Conservation (phyloP, 2,329 filamentous ascomycete species). For the Colletotrichum lindemuthianum region DNA sequence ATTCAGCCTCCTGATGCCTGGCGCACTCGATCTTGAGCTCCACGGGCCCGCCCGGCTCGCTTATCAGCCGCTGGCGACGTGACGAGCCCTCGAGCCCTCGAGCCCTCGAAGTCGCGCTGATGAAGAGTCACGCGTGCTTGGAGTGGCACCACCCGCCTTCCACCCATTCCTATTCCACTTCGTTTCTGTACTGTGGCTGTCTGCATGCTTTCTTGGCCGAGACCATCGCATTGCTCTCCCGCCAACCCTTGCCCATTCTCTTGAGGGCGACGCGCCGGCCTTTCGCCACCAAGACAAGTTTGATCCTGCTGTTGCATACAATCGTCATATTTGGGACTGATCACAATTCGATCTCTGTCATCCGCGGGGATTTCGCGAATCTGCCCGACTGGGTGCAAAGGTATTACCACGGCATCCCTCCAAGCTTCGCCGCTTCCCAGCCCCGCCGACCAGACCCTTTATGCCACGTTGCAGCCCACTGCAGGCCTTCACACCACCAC, state of each 20-base stretch:
- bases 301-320: not conserved
- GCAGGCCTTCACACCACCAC: too few species aligned
- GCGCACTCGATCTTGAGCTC: too few species aligned
- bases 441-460: not conserved
- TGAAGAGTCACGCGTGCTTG: not conserved
- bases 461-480: too few species aligned
- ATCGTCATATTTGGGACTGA: not conserved
- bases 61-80: not conserved
- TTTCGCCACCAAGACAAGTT: not conserved
- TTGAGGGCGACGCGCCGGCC: not conserved
- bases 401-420: not conserved
- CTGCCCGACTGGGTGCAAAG: not conserved
- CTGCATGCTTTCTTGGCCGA: not conserved
- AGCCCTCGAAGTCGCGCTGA: not conserved
- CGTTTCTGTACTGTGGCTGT: not conserved
- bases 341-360: conserved; percentile 1
- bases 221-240: not conserved
- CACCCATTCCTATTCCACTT: not conserved
- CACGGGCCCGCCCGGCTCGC: too few species aligned
- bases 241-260: not conserved
- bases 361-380: not conserved
- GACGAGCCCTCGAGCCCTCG: not conserved
- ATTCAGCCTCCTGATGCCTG: not conserved
- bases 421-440: not conserved
- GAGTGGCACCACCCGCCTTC: not conserved